Conservation (phyloP, 306 rosid genomes). For the Lagenaria siceraria region DNA sequence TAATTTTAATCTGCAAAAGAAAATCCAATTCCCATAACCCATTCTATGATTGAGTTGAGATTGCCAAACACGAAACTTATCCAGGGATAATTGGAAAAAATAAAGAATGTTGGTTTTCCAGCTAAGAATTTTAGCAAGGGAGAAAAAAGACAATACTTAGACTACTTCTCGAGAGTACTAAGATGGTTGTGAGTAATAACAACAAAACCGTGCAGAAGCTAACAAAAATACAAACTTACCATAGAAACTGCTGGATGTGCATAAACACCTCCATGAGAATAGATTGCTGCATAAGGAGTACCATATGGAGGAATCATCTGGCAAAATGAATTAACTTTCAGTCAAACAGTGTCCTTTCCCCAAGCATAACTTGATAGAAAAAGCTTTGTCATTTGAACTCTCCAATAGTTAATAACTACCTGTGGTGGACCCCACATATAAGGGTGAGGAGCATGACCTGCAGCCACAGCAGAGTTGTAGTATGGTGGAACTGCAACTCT, state of each 20-base stretch:
- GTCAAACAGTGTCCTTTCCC: background rate
- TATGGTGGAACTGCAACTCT: conserved; percentile 72
- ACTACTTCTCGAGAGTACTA: background rate
- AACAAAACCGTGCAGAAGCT: background rate
- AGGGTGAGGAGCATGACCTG: conserved; percentile 87
- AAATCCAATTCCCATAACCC: background rate
- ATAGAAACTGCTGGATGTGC: conserved; percentile 62
- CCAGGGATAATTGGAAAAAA: background rate
- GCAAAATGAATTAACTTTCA: conserved; percentile 13
- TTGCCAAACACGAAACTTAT: background rate
- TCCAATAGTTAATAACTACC: conserved; percentile 30
- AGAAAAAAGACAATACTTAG: background rate
- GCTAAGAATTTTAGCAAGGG: background rate
- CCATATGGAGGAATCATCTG: conserved; percentile 97
- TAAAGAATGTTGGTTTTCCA: background rate
- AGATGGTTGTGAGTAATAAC: background rate
- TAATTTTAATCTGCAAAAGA: background rate
- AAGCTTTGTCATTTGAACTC: background rate
- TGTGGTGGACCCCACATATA: conserved; percentile 97
- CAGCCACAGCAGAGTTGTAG: conserved; percentile 57
- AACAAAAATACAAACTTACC: conserved; percentile 33
- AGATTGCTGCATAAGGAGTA: conserved; percentile 73
- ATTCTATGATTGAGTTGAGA: background rate
- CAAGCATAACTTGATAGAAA: background rate
- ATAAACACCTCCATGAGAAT: conserved; percentile 74